phyloP scores from a whole-genome alignment of 73 alveolate species.

The Diophrys appendiculata region DNA sequence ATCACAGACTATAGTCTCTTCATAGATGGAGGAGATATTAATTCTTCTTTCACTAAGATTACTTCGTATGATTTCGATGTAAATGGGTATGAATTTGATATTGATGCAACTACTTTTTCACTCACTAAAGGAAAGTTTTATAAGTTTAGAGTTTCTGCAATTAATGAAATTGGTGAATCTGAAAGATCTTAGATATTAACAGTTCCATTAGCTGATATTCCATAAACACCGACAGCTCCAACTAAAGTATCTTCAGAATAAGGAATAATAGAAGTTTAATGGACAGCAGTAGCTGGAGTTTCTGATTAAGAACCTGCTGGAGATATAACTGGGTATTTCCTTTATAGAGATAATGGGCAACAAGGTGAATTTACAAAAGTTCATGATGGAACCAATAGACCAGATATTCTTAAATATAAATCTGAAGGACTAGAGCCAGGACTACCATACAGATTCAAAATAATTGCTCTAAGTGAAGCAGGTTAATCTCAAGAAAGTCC shows the following conservation, averaged over 20 bases:
- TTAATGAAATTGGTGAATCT: constrained; percentile 23
- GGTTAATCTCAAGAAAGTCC: constrained; percentile 24
- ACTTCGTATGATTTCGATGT: constrained; percentile 5
- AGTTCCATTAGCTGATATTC: constrained; percentile 48
- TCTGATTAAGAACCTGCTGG: no score
- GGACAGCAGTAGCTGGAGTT: constrained; percentile 36
- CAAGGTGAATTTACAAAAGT: constrained; percentile 33
- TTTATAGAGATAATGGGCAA: constrained; percentile 57
- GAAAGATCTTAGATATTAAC: constrained; percentile 10
- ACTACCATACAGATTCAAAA: constrained; percentile 41
- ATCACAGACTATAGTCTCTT: constrained; percentile 53
- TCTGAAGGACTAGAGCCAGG: constrained; percentile 43
- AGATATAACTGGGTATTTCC: constrained; percentile 47
- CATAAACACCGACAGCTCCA: constrained; percentile 34
- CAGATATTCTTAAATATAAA: constrained; percentile 5
- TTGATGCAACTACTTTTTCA: constrained; percentile 17
- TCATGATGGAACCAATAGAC: constrained; percentile 29
- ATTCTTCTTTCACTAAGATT: constrained; percentile 16
- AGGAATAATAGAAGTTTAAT: constrained; percentile 22
- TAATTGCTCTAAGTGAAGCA: constrained; percentile 37
- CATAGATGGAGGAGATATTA: constrained; percentile 42
- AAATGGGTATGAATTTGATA: constrained; percentile 36
- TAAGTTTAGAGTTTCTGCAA: constrained; percentile 39
- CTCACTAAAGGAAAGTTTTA: constrained; percentile 29
- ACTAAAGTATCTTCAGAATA: not conserved